These are phyloP conservation scores for Fusarium sulawesiense DNA, from an alignment of 2,329 filamentous ascomycete species.

Conservation along the genomic window DNA sequence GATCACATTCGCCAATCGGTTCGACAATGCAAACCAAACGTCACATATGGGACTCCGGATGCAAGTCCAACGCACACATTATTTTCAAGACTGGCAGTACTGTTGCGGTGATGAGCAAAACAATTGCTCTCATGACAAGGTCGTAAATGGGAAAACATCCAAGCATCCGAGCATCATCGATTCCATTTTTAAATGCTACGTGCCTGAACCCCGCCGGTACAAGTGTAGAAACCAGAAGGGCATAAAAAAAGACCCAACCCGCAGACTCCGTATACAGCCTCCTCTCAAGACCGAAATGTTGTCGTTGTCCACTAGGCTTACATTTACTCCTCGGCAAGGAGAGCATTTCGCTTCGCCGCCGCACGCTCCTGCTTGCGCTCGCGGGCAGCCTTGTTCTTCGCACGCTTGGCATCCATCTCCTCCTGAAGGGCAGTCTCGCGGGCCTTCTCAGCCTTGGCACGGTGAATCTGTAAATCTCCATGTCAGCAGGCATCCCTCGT, in stretches of 20 bases:
- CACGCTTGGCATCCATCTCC: slow-evolving; percentile 99
- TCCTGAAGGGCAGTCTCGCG: slow-evolving; percentile 97
- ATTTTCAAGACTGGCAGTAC: slow-evolving; percentile 37
- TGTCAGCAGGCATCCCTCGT: slow-evolving; percentile 30
- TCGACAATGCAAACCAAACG: background rate
- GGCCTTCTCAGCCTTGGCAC: slow-evolving; percentile 99
- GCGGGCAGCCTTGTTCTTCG: slow-evolving; percentile 99
- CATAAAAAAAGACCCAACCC: slow-evolving; percentile 65
- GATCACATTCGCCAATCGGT: background rate
- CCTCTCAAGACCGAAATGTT: slow-evolving; percentile 62
- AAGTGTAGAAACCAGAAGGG: slow-evolving; percentile 61
- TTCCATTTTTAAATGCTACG: slow-evolving; percentile 69
- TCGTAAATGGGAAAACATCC: slow-evolving; percentile 43
- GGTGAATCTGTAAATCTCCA: slow-evolving; percentile 82
- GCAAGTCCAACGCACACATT: slow-evolving; percentile 31
- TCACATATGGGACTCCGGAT: slow-evolving; percentile 7
- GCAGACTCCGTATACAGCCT: slow-evolving; percentile 71
- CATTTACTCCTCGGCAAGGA: slow-evolving; percentile 75
- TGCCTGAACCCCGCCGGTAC: slow-evolving; percentile 64
- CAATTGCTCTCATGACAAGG: slow-evolving; percentile 31
- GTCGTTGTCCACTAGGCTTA: slow-evolving; percentile 60
- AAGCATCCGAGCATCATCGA: slow-evolving; percentile 59
- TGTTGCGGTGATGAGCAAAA: slow-evolving; percentile 23
- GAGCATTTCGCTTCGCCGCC: slow-evolving; percentile 87
- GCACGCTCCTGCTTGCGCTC: slow-evolving; percentile 97